Conservation (phyloP, 441 rosid species). For the Euphorbia schlechtendalii region DNA sequence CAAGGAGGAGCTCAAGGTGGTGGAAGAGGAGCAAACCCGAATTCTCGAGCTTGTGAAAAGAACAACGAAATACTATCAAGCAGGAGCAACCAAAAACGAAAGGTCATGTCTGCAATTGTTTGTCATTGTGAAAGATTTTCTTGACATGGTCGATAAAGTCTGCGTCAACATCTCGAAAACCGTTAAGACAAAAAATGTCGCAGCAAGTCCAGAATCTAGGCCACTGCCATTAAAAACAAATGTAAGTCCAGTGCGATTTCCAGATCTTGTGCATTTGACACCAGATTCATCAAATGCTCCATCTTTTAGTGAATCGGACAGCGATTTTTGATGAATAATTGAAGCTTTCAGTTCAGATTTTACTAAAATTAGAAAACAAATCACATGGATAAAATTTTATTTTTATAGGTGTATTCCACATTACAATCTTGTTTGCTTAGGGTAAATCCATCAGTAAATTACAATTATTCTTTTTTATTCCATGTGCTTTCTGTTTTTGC, state of each 20-base stretch:
- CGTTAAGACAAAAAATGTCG: conserved; percentile 24
- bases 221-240: conserved; percentile 23
- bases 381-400: not conserved
- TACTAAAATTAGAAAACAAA: not conserved
- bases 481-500: not conserved
- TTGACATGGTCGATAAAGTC: conserved; percentile 58
- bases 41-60: conserved; percentile 40
- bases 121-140: conserved; percentile 51
- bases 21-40: conserved; percentile 32
- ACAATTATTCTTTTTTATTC: not conserved
- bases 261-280: conserved; percentile 29
- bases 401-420: not conserved
- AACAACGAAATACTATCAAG: conserved; percentile 57
- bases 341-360: not conserved
- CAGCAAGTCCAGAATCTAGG: conserved; percentile 23
- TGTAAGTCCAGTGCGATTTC: conserved; percentile 24
- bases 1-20: conserved; percentile 31
- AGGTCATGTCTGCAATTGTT: conserved; percentile 38
- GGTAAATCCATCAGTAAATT: not conserved
- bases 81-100: conserved; percentile 32
- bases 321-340: conserved; percentile 28
- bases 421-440: not conserved
- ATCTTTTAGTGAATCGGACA: conserved; percentile 36
- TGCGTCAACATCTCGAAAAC: conserved; percentile 36
- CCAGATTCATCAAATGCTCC: conserved; percentile 22